Conservation (phyloP, 768 basidiomycete genomes). For the Tulasnella sp. region DNA sequence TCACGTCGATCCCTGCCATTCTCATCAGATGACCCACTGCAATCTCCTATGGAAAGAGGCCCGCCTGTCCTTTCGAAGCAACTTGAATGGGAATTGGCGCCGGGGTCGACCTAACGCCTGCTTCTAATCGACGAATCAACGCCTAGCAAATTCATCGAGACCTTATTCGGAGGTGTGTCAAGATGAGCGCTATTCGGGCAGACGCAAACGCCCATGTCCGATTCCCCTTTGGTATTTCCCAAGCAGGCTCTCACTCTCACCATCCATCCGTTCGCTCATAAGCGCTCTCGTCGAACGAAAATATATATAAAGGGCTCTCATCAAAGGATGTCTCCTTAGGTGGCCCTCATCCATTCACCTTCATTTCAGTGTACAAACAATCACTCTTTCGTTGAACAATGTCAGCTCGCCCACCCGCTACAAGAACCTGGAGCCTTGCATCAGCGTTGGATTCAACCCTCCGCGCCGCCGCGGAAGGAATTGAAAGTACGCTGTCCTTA, state of each 20-base stretch:
- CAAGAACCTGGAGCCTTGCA: neutral
- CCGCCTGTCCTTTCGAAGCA: neutral
- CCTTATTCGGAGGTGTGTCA: too few species aligned
- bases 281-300: neutral
- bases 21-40: neutral
- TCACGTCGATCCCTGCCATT: neutral
- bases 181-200: neutral
- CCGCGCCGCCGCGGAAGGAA: neutral
- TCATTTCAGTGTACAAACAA: too few species aligned
- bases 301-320: neutral
- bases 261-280: neutral
- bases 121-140: neutral
- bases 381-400: neutral
- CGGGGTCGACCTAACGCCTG: neutral
- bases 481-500: conserved; percentile 3
- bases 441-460: neutral
- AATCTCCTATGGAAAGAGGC: neutral
- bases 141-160: neutral
- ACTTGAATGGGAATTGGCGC: neutral
- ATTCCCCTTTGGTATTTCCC: neutral
- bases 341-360: too few species aligned
- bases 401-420: neutral
- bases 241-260: neutral
- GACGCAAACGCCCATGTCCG: neutral
- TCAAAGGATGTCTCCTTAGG: neutral